Conservation (phyloP, 148 eudicot species). For the Pouteria glomerata region DNA sequence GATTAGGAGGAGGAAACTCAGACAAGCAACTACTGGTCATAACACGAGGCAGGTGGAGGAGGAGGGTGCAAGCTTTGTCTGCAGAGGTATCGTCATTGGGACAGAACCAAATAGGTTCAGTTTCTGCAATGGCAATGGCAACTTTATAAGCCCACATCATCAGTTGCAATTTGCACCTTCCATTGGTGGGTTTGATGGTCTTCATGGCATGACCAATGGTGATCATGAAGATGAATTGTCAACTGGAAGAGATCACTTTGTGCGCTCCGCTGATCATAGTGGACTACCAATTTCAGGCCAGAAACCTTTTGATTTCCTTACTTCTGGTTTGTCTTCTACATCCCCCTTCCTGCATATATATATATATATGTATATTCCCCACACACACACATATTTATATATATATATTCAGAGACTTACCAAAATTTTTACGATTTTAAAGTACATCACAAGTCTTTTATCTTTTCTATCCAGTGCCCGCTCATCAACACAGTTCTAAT, state of each 20-base stretch:
- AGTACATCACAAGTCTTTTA: no score
- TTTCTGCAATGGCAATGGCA: slow-evolving; percentile 6
- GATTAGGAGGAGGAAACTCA: slow-evolving; percentile 27
- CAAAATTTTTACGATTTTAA: no score
- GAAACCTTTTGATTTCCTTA: slow-evolving; percentile 26
- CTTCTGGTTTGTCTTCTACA: slow-evolving; percentile 23
- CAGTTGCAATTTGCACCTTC: slow-evolving; percentile 24
- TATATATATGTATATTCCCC: not conserved
- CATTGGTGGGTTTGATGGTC: slow-evolving; percentile 12
- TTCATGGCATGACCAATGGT: not conserved
- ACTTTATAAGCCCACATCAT: slow-evolving; percentile 9
- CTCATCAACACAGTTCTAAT: not conserved
- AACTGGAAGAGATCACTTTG: not conserved
- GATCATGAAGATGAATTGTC: not conserved
- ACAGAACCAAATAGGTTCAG: not conserved
- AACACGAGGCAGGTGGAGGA: not conserved
- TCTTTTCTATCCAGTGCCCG: not conserved
- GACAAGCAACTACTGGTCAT: no score
- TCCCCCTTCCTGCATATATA: not conserved
- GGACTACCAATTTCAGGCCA: no score
- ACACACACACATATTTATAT: no score
- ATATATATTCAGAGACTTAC: not conserved
- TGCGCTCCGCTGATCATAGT: no score
- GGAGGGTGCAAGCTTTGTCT: not conserved
- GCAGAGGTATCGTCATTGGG: slow-evolving; percentile 1